Evolutionary conservation across 2,329 filamentous ascomycete species (phyloP), one percentile per base, ranked within the genome.

Genomic region (Polychaeton citri): DNA sequence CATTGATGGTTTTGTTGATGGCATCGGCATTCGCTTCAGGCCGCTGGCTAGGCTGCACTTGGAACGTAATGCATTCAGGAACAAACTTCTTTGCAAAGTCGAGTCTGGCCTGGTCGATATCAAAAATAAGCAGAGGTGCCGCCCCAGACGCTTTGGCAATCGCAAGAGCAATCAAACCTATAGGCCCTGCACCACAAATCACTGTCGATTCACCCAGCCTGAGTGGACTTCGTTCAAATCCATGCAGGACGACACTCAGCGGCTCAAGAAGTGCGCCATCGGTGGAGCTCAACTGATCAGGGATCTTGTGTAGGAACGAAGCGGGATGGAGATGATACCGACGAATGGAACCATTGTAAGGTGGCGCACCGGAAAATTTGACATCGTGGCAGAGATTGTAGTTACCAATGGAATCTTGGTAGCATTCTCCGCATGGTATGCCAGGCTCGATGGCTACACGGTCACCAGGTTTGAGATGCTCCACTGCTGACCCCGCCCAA

Each of bases 351-450:
- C 88, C 88, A 56, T 93, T 76, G 57, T 80, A 75, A 2, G 88
- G 88, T 15, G 87, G 87, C 10, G 87, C 94, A 1, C 87, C 87
- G 15, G 86, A 86, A 57, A 96, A 96, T 19, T 64, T 66, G 79
- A 96, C 93, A 34, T 81, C 69, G 8, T 74, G 71, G 63, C 88
- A 96, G 16, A 95, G 75, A 60, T 95, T 94, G 67, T 95, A 95
- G 49, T 76, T 72, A 38, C 87, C 88, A 20, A 70, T 67, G 43
- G 83, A 79, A 67, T 87, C 95, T 50, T 74, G 68, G 38, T 40
- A 53, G 44, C 53, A 81, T 63, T 0, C 70, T 8, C 64, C 65
- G 47, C 78, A 82, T 0, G 77, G 72, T 1, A 79, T 71, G 15
- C 76, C 74, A 0, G 76, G 75, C 47, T 82, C 77, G 12, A 82